Evolutionary conservation across 2,329 filamentous ascomycete genomes (phyloP).

Genomic region (Alternaria atra): DNA sequence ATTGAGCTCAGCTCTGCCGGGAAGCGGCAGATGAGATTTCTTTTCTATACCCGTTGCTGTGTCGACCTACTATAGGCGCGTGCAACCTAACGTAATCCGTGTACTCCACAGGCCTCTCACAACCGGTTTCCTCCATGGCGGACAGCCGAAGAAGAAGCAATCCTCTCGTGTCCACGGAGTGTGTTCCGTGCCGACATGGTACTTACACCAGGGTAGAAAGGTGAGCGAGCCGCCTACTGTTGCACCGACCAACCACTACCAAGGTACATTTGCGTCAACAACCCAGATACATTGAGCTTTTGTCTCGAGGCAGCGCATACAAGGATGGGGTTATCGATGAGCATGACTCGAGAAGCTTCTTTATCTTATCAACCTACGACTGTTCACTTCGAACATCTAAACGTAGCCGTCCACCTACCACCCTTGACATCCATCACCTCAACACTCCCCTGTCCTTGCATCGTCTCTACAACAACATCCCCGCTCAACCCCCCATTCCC

Average conservation of each 20-base stretch:
- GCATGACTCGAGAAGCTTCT: too few species aligned
- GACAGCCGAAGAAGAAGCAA: conserved; percentile 1
- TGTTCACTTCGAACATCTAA: conserved; percentile 16
- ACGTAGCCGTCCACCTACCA: conserved; percentile 35
- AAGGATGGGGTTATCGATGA: too few species aligned
- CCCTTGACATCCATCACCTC: conserved; percentile 27
- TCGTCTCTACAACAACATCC: conserved; percentile 28
- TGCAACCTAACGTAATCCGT: conserved; percentile 4
- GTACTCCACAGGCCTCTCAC: neutral
- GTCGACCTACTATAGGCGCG: conserved; percentile 9
- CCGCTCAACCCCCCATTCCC: conserved; percentile 25
- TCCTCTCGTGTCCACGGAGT: neutral
- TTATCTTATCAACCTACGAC: neutral
- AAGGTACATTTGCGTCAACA: neutral
- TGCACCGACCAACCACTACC: neutral
- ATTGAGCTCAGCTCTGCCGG: neutral
- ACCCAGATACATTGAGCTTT: neutral
- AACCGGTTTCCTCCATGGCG: neutral
- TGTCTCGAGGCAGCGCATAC: neutral
- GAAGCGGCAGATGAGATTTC: conserved; percentile 1
- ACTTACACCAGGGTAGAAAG: neutral
- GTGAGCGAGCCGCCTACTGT: neutral
- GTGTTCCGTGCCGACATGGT: neutral
- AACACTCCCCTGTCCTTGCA: conserved; percentile 21
- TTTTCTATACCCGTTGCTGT: conserved; percentile 14